Evolutionary conservation across 371 early-diverging fungal genomes (phyloP), one percentile per base, ranked within the genome.

Genomic region (Apophysomyces sp.): DNA sequence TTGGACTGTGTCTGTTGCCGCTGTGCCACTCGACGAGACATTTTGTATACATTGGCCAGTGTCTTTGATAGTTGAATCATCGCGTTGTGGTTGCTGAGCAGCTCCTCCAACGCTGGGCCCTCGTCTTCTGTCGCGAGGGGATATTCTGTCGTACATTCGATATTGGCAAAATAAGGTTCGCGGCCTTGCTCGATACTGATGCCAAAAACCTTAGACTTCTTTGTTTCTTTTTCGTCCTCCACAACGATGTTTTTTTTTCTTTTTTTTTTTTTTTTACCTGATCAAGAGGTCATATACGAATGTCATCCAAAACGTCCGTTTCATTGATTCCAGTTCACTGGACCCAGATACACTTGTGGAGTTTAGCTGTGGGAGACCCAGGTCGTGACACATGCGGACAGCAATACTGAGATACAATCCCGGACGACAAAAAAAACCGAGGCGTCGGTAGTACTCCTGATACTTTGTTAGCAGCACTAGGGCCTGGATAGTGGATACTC

Each of bases 331-430:
- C 2, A 68, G 26, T 58, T 65, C 72, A 52, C 67, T 27, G 29
- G 66, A 31, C 40, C 78, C 68, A 34, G 49, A 44, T 44, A 44
- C 24, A 73, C 57, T 76, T 80, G 32, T 68, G 76, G 55, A 77
- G n/a, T 83, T 52, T n/a, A 69, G 36, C 44, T 69, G 63, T 3
- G 74, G 55, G 16, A 89, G 66, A 9, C 87, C 88, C 2, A 94
- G 69, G 57, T 91, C 92, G 57, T 86, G 80, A 13, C 89, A 87
- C 89, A 92, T 92, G 16, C 86, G 78, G 11, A 89, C 84, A 21
- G 93, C 94, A 84, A 75, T 71, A 1, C 76, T 66, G 9, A 80
- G 57, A 57, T 70, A 80, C 9, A 68, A 44, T 32, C 73, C 64
- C 0, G 81, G 70, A 4, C 78, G 68, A 52, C 70, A 68, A 59